A percentile compares a stretch with the other conserved stretches of the same genome.
Evolutionary conservation across 225 moss, liverwort and hornwort genomes (phyloP).

Genomic region (Bryoerythrophyllum caledonicum): DNA sequence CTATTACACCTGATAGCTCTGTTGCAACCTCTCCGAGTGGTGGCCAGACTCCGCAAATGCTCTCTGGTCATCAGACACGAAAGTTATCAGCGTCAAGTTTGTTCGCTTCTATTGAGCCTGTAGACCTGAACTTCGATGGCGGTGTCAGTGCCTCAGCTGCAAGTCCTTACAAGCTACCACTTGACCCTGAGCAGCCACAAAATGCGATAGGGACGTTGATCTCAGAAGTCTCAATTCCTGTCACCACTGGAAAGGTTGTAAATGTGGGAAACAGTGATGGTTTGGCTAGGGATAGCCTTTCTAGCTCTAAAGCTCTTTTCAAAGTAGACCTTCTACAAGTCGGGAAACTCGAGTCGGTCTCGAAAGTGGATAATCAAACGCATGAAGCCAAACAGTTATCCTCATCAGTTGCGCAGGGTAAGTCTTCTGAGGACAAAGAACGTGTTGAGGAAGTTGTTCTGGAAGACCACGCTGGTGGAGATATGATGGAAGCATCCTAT

Average conservation of each 20-base stretch:
- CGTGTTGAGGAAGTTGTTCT: slow-evolving; percentile 67
- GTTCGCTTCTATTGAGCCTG: slow-evolving; percentile 57
- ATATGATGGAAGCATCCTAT: slow-evolving; percentile 75
- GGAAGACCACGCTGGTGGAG: slow-evolving; percentile 63
- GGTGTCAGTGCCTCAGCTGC: slow-evolving; percentile 32
- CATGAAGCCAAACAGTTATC: slow-evolving; percentile 40
- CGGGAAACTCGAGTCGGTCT: slow-evolving; percentile 42
- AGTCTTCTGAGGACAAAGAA: slow-evolving; percentile 37
- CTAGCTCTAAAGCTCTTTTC: slow-evolving; percentile 53
- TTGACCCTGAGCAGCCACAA: slow-evolving; percentile 42
- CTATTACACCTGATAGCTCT: slow-evolving; percentile 86
- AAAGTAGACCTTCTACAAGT: slow-evolving; percentile 62
- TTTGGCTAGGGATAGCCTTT: slow-evolving; percentile 43
- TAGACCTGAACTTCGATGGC: slow-evolving; percentile 36
- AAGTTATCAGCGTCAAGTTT: slow-evolving; percentile 57
- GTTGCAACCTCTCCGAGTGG: slow-evolving; percentile 68
- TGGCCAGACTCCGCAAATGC: slow-evolving; percentile 59
- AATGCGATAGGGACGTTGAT: slow-evolving; percentile 46
- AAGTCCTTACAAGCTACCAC: slow-evolving; percentile 36
- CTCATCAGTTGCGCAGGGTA: slow-evolving; percentile 35
- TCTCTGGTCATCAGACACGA: slow-evolving; percentile 50
- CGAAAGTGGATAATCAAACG: slow-evolving; percentile 42
- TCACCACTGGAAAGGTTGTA: slow-evolving; percentile 11
- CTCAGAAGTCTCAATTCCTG: slow-evolving; percentile 30
- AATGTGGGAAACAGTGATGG: slow-evolving; percentile 16